Evolutionary conservation across 768 basidiomycete species (phyloP).

Genomic region (Tubosaeta brunneosetosa): DNA sequence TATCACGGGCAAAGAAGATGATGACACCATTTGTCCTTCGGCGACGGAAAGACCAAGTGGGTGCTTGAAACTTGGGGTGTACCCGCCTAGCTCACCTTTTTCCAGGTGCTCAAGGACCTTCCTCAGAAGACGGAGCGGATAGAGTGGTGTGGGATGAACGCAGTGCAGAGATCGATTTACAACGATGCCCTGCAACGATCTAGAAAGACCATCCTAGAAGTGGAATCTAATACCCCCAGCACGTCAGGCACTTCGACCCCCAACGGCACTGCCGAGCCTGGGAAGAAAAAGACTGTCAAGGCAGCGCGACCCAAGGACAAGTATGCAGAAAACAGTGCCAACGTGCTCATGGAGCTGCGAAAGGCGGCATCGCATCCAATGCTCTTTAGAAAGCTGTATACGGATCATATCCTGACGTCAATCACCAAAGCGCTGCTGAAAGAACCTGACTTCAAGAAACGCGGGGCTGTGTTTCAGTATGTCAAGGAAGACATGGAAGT

Average conservation of each 20-base stretch:
- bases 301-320: slow-evolving; percentile 55
- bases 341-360: slow-evolving; percentile 95
- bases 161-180: slow-evolving; percentile 79
- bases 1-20: slow-evolving; percentile 96
- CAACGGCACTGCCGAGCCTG: slow-evolving; percentile 21
- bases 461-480: slow-evolving; percentile 71
- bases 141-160: slow-evolving; percentile 93
- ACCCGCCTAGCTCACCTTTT: not conserved
- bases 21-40: slow-evolving; percentile 98
- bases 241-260: slow-evolving; percentile 32
- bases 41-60: slow-evolving; percentile 90
- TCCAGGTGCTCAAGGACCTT: slow-evolving; percentile 84
- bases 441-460: slow-evolving; percentile 87
- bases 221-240: slow-evolving; percentile 20
- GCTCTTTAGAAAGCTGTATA: slow-evolving; percentile 85
- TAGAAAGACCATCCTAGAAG: slow-evolving; percentile 69
- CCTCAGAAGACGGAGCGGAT: slow-evolving; percentile 91
- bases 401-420: slow-evolving; percentile 65
- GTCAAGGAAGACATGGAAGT: slow-evolving; percentile 98
- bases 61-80: slow-evolving; percentile 7
- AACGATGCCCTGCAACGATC: slow-evolving; percentile 80
- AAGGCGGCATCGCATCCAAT: slow-evolving; percentile 97
- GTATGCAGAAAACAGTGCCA: slow-evolving; percentile 79
- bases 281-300: slow-evolving; percentile 30
- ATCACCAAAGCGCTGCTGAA: slow-evolving; percentile 83